These are phyloP conservation scores for Sordariomycetes sp. DNA, from an alignment of 2,329 filamentous ascomycete species.

Conservation along the genomic window DNA sequence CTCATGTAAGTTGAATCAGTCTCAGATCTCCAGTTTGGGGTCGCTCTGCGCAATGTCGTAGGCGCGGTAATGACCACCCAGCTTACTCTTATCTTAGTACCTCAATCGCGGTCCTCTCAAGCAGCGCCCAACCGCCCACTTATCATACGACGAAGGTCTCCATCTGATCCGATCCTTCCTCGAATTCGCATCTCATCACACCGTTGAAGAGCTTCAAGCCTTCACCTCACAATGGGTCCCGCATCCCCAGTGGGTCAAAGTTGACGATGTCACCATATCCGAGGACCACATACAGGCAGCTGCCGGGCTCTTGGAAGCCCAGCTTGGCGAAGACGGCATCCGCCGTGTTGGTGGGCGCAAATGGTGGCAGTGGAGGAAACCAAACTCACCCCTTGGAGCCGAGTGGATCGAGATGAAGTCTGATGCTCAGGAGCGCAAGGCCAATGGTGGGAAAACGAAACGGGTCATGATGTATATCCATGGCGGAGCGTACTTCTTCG, in stretches of 20 bases:
- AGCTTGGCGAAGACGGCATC: slow-evolving; percentile 72
- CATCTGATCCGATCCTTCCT: slow-evolving; percentile 82
- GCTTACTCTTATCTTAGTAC: slow-evolving; percentile 47
- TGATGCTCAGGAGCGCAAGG: slow-evolving; percentile 60
- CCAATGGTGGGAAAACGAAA: slow-evolving; percentile 42
- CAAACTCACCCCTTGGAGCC: slow-evolving; percentile 57
- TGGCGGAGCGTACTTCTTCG: slow-evolving; percentile 92
- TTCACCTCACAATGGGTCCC: slow-evolving; percentile 93
- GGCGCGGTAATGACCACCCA: neutral
- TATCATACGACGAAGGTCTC: slow-evolving; percentile 91
- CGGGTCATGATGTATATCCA: slow-evolving; percentile 91
- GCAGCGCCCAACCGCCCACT: slow-evolving; percentile 77
- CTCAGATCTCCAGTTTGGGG: neutral
- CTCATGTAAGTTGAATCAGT: slow-evolving; percentile 55
- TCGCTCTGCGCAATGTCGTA: neutral
- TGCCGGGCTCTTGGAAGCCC: slow-evolving; percentile 56
- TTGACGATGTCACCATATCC: slow-evolving; percentile 59
- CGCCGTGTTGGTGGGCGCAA: slow-evolving; percentile 67
- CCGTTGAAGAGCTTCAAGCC: slow-evolving; percentile 84
- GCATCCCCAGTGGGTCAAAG: slow-evolving; percentile 77
- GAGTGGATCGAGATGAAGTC: slow-evolving; percentile 97
- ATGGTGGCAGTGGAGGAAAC: slow-evolving; percentile 85
- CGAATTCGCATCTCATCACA: slow-evolving; percentile 74
- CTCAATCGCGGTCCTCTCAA: slow-evolving; percentile 67
- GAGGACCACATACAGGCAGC: slow-evolving; percentile 54